Evolutionary conservation across 148 eudicot species (phyloP).

Genomic region (Linanthus parryae): DNA sequence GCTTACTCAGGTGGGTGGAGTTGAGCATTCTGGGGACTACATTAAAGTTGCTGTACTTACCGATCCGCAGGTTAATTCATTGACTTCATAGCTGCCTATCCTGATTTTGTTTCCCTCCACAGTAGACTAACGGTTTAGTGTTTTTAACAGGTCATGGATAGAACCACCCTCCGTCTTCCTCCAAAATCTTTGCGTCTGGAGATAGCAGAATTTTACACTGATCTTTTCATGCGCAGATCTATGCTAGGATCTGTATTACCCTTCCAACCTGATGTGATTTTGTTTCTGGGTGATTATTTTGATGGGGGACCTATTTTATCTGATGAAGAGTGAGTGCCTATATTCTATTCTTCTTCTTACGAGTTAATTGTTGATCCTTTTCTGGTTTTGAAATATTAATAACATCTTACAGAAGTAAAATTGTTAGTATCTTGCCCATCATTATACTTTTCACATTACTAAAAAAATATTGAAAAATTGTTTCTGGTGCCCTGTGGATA

Average conservation of each 20-base stretch:
- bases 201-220: constrained; percentile 75
- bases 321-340: constrained; percentile 70
- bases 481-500: neutral
- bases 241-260: constrained; percentile 64
- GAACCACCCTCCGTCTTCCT: constrained; percentile 64
- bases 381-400: neutral
- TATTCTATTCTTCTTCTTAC: constrained; percentile 1
- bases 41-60: constrained; percentile 81
- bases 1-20: constrained; percentile 33
- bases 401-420: too few species aligned
- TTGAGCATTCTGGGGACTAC: constrained; percentile 30
- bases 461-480: neutral
- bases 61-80: constrained; percentile 77
- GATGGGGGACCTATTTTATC: constrained; percentile 74
- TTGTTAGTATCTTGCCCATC: too few species aligned
- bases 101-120: neutral
- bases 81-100: neutral
- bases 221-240: constrained; percentile 88
- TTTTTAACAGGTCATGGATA: constrained; percentile 71
- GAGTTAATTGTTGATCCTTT: neutral
- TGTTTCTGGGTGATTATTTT: constrained; percentile 89
- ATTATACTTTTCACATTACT: too few species aligned
- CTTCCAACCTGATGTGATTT: constrained; percentile 67
- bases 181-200: constrained; percentile 74
- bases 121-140: constrained; percentile 3